These are phyloP conservation scores for Zygoascus tannicola DNA, from an alignment of 805 yeast species.

Conservation along the genomic window DNA sequence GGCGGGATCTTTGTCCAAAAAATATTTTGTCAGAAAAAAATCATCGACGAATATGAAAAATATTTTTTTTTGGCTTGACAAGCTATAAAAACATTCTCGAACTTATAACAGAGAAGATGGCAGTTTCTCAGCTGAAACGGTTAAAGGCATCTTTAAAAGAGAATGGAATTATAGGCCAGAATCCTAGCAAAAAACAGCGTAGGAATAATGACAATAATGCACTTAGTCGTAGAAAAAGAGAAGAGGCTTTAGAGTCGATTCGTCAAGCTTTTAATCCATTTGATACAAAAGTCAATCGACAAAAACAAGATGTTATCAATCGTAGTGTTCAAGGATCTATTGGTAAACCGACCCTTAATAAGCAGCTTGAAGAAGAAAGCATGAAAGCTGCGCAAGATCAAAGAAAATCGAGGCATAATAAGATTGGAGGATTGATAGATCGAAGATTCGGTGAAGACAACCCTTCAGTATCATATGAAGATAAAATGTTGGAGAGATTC, in stretches of 20 bases:
- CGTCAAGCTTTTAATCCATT: constrained; percentile 86
- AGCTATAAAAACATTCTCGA: too few species aligned
- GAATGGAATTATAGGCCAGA: constrained; percentile 80
- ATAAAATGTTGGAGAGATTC: constrained; percentile 90
- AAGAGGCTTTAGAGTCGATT: constrained; percentile 48
- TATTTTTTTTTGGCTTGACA: too few species aligned
- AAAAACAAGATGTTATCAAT: constrained; percentile 44
- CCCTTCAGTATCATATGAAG: constrained; percentile 65
- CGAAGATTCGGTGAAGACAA: constrained; percentile 88
- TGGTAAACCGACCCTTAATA: constrained; percentile 61
- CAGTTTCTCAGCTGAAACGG: constrained; percentile 80
- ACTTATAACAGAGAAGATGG: constrained; percentile 40
- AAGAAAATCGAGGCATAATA: constrained; percentile 50
- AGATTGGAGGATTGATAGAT: constrained; percentile 71
- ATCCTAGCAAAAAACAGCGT: constrained; percentile 39
- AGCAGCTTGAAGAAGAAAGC: constrained; percentile 56
- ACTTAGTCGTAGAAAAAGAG: constrained; percentile 45
- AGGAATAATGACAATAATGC: constrained; percentile 28
- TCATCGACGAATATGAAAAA: neutral
- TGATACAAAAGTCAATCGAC: constrained; percentile 62
- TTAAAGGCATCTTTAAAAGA: constrained; percentile 67
- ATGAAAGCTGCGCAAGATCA: constrained; percentile 56
- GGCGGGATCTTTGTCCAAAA: too few species aligned
- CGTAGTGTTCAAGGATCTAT: constrained; percentile 38
- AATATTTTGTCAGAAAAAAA: neutral